Evolutionary conservation across 2,329 filamentous ascomycete species (phyloP), one percentile per base, ranked within the genome.

Genomic region (Teratosphaeria nubilosa): DNA sequence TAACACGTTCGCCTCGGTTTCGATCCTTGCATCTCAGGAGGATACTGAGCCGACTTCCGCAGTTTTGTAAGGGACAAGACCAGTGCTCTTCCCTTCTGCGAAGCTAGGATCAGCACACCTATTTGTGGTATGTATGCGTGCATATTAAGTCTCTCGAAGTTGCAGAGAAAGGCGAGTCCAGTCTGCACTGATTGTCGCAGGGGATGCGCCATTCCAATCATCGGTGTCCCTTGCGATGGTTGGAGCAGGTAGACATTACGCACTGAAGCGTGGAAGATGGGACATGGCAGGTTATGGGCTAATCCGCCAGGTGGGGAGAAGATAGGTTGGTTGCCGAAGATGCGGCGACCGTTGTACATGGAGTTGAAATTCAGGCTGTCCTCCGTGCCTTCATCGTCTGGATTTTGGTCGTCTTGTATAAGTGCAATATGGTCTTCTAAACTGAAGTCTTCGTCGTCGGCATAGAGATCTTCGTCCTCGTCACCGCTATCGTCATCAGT

Each of bases 61-160:
- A 67, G 41, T 51, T 70, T 66, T 5, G 86, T 88, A 27, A 90
- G 70, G 1, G 79, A 79, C 56, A 87, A 68, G 2, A 92, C 74
- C 1, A 81, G 78, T 0, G 84, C 86, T 9, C 83, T 79, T 0
- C 88, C 88, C 53, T 80, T 80, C n/a, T 84, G 80, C 11, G 84
- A 86, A 0, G 80, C 88, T 1, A 86, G 74, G 2, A 89, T 76
- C 9, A 91, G 80, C 14, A 91, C 75, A n/a, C 79, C 85, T 1
- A 94, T 75, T 64, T 88, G 84, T 0, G 86, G 86, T 1, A 91
- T 82, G 55, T 85, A 78, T 0, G 80, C 74, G 41, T 83, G 72
- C 77, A 88, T 83, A 72, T 80, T 85, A 24, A 89, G 72, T 7
- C 83, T 79, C 62, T 84, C 77, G 50, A 74, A 71, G 27, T 68